These are phyloP conservation scores for Chalciporus chontae DNA, from an alignment of 768 basidiomycete species.

Conservation along the genomic window DNA sequence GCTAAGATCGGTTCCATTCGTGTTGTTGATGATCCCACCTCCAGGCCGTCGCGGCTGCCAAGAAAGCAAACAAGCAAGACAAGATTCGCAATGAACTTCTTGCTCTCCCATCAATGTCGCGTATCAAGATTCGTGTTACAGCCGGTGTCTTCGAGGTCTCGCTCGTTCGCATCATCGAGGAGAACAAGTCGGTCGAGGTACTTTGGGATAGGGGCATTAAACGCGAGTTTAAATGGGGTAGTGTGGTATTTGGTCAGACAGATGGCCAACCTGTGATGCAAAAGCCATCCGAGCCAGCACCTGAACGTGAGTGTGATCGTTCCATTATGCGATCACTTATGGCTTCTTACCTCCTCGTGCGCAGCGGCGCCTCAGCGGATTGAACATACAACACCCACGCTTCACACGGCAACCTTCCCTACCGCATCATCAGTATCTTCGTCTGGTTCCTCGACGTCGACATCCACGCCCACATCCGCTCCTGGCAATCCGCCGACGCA, in stretches of 20 bases:
- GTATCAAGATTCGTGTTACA: constrained; percentile 81
- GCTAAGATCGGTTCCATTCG: background rate
- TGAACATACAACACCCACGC: constrained; percentile 12
- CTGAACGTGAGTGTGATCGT: constrained; percentile 40
- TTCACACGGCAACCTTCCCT: constrained; percentile 25
- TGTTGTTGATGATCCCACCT: background rate
- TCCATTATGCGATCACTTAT: background rate
- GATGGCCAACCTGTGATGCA: constrained; percentile 64
- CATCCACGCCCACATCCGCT: constrained; percentile 9
- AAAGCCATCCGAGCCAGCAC: constrained; percentile 59
- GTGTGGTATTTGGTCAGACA: constrained; percentile 72
- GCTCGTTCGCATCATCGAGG: constrained; percentile 66
- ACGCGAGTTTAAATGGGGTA: constrained; percentile 81
- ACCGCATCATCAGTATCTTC: constrained; percentile 11
- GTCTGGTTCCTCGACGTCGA: constrained; percentile 20
- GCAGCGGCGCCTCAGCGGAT: constrained; percentile 18
- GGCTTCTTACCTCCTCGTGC: constrained; percentile 9
- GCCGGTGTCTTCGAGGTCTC: constrained; percentile 87
- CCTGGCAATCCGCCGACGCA: too few relatives aligned
- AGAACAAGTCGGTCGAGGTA: constrained; percentile 70
- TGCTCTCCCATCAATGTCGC: constrained; percentile 63
- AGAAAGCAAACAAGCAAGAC: constrained; percentile 71
- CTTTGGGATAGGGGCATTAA: constrained; percentile 74
- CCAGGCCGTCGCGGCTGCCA: constrained; percentile 71
- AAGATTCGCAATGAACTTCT: constrained; percentile 69